Conservation (phyloP, 305 asterid species). For the Petunia hybrid region DNA sequence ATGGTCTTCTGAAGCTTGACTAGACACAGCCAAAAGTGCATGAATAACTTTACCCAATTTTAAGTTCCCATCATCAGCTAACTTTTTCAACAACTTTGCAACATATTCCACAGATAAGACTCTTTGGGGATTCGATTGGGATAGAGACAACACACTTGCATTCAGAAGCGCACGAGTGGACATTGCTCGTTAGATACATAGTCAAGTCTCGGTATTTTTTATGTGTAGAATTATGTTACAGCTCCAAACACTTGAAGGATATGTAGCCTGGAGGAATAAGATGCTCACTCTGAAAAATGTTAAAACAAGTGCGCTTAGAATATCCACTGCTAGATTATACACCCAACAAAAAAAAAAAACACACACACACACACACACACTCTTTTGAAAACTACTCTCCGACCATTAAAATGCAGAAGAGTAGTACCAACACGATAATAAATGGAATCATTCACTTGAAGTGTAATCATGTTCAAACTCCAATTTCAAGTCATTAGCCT, state of each 20-base stretch:
- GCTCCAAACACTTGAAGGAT: conserved; percentile 23
- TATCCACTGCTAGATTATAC: background rate
- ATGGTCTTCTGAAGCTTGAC: conserved; percentile 49
- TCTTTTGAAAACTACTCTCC: too few species aligned
- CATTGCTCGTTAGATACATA: conserved; percentile 27
- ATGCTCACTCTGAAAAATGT: conserved; percentile 23
- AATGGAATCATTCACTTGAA: too few species aligned
- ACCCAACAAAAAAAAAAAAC: too few species aligned
- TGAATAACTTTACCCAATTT: conserved; percentile 65
- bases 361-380: too few species aligned
- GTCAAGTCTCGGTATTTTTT: background rate
- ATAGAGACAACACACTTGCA: conserved; percentile 8
- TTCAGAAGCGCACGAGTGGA: background rate
- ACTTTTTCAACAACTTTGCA: conserved; percentile 60
- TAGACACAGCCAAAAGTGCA: conserved; percentile 65
- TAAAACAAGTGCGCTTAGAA: background rate
- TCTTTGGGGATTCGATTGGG: conserved; percentile 7
- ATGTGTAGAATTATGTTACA: conserved; percentile 1
- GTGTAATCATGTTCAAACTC: too few species aligned
- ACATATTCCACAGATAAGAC: conserved; percentile 16
- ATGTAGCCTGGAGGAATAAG: background rate
- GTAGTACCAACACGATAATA: too few species aligned
- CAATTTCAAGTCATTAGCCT: too few species aligned
- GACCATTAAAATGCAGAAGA: too few species aligned
- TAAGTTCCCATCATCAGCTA: conserved; percentile 55